Percentiles rank a stretch among this genome's conserved stretches.
Conservation (phyloP, 2,329 filamentous ascomycete genomes). For the Fusarium tanahbumbuense region DNA sequence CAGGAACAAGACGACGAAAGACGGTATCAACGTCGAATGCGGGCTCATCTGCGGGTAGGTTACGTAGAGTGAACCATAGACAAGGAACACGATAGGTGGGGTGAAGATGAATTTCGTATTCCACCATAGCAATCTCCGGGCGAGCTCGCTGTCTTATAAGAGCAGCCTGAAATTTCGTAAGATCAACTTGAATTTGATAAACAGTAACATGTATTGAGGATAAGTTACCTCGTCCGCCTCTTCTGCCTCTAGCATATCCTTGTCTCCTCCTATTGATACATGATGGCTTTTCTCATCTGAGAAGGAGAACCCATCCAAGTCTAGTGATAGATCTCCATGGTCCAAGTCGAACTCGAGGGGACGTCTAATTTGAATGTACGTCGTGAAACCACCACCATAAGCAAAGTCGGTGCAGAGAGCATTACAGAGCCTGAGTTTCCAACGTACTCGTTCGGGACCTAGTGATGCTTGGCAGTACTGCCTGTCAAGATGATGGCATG, state of each 20-base stretch:
- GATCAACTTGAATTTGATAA: slow-evolving; percentile 23
- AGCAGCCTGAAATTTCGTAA: slow-evolving; percentile 54
- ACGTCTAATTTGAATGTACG: slow-evolving; percentile 67
- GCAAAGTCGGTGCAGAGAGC: slow-evolving; percentile 61
- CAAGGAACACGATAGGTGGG: slow-evolving; percentile 80
- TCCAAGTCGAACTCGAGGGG: slow-evolving; percentile 60
- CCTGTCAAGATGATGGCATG: slow-evolving; percentile 71
- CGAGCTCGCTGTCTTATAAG: slow-evolving; percentile 49
- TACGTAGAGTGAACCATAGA: slow-evolving; percentile 77
- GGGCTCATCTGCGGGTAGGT: slow-evolving; percentile 65
- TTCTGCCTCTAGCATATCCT: slow-evolving; percentile 63
- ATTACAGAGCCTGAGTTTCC: slow-evolving; percentile 66
- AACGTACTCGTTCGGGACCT: slow-evolving; percentile 64
- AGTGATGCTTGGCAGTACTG: slow-evolving; percentile 69
- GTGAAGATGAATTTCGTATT: slow-evolving; percentile 81
- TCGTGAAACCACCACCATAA: slow-evolving; percentile 58
- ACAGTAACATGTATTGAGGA: slow-evolving; percentile 13
- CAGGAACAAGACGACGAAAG: slow-evolving; percentile 76
- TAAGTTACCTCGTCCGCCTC: slow-evolving; percentile 62
- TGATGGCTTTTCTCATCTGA: slow-evolving; percentile 40
- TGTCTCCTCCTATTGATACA: slow-evolving; percentile 51
- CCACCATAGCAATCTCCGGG: slow-evolving; percentile 61
- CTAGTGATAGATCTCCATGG: slow-evolving; percentile 59
- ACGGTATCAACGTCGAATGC: slow-evolving; percentile 74
- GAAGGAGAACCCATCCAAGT: slow-evolving; percentile 61